phyloP scores from a whole-genome alignment of 441 rosid species.

The Mallotus japonicus region DNA sequence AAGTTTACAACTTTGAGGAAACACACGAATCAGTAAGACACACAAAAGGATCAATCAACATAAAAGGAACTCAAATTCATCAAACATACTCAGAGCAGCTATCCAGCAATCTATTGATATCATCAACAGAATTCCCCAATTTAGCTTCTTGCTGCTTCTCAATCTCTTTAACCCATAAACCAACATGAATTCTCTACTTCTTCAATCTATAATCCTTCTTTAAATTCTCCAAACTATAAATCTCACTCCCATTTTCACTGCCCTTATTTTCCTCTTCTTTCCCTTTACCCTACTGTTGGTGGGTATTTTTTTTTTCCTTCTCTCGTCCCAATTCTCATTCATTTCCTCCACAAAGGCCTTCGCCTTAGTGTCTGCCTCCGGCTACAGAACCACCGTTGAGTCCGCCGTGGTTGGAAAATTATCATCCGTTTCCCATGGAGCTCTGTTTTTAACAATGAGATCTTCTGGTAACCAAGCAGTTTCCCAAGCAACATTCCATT shows the following conservation, averaged over 20 bases:
- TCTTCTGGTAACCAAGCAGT: slow-evolving; percentile 89
- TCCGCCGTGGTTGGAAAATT: slow-evolving; percentile 37
- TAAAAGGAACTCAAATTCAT: neutral
- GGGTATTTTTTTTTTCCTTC: slow-evolving; percentile 41
- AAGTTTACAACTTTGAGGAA: neutral
- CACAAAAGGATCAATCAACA: neutral
- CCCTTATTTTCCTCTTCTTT: slow-evolving; percentile 27
- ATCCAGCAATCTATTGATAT: slow-evolving; percentile 81
- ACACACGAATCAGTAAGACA: too few relatives aligned
- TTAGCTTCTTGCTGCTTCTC: slow-evolving; percentile 78
- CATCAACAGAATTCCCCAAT: slow-evolving; percentile 59
- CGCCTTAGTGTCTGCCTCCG: slow-evolving; percentile 61
- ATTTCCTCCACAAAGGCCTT: slow-evolving; percentile 95
- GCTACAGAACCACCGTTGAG: slow-evolving; percentile 14
- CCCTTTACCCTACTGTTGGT: neutral
- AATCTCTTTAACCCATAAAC: slow-evolving; percentile 84
- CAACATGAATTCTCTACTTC: slow-evolving; percentile 88
- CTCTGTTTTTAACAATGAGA: slow-evolving; percentile 48
- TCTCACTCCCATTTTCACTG: slow-evolving; percentile 28
- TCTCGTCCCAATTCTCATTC: slow-evolving; percentile 83
- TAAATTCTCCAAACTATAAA: slow-evolving; percentile 79
- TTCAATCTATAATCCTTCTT: slow-evolving; percentile 90
- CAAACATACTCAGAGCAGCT: slow-evolving; percentile 69
- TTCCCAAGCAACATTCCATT: slow-evolving; percentile 97
- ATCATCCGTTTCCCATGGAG: slow-evolving; percentile 78